Evolutionary conservation across 179 eudicot genomes (phyloP).

Genomic region (Silene coronaria): DNA sequence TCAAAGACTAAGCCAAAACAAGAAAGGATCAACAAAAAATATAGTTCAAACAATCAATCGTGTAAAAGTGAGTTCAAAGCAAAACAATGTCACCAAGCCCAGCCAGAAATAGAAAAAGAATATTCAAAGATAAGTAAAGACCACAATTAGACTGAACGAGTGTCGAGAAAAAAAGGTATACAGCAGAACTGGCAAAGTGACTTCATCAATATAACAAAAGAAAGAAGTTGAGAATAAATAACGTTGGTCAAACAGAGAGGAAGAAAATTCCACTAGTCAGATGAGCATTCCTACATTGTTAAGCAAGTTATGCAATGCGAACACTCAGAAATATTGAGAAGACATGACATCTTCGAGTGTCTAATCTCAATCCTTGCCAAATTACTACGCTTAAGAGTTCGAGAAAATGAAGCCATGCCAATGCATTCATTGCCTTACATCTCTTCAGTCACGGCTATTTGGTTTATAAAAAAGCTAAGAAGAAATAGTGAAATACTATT

Average conservation of each 20-base stretch:
- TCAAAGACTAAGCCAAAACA: slow-evolving; percentile 52
- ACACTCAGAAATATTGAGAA: no score
- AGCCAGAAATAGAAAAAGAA: not conserved
- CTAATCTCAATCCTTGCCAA: no score
- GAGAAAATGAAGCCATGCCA: not conserved
- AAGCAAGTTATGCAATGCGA: no score
- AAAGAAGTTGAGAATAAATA: not conserved
- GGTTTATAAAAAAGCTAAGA: not conserved
- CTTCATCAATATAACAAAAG: slow-evolving; percentile 4
- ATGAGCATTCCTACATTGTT: not conserved
- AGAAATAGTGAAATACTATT: not conserved
- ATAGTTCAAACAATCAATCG: slow-evolving; percentile 1
- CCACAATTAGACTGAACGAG: not conserved
- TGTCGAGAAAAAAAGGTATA: not conserved
- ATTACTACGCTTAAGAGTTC: not conserved
- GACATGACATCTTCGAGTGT: no score
- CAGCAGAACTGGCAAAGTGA: not conserved
- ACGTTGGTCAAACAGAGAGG: not conserved
- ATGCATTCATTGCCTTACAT: not conserved
- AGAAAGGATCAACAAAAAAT: not conserved
- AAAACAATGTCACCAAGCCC: not conserved
- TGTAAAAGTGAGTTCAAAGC: not conserved
- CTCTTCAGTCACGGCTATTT: not conserved
- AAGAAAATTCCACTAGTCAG: not conserved
- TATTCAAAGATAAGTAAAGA: not conserved